A percentile compares a stretch with the other conserved stretches of the same genome.
phyloP scores from a whole-genome alignment of 345 rosid species.

The Eucalyptus urophylla region DNA sequence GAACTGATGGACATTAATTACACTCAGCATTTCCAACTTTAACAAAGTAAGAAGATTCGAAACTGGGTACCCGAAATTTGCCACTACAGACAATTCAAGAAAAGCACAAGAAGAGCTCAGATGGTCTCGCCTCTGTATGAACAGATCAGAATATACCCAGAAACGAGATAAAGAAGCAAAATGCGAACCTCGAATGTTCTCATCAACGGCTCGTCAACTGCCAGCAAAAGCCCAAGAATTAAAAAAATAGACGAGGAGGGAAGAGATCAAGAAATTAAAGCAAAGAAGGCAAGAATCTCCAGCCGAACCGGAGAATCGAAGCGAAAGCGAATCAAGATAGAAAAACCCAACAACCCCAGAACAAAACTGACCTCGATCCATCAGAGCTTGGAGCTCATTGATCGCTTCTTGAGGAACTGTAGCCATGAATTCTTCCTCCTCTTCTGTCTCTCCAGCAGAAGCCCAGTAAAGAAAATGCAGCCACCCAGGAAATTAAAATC shows the following conservation, averaged over 20 bases:
- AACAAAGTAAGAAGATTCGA: not conserved
- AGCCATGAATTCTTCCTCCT: constrained; percentile 12
- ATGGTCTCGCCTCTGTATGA: not conserved
- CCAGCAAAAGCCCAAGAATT: not conserved
- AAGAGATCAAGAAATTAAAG: not conserved
- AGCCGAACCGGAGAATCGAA: not conserved
- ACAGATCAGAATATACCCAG: constrained; percentile 1
- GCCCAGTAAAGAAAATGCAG: not conserved
- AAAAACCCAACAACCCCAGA: not conserved
- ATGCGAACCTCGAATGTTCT: constrained; percentile 40
- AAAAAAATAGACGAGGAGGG: not conserved
- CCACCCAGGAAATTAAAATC: not conserved
- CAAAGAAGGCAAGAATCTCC: not conserved
- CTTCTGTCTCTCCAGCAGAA: not conserved
- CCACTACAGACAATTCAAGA: not conserved
- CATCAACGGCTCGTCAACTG: constrained; percentile 58
- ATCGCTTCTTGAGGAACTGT: constrained; percentile 34
- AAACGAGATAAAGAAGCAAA: not conserved
- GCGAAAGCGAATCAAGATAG: not conserved
- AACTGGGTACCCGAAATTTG: not conserved
- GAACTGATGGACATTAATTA: not conserved
- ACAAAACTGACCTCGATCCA: not conserved
- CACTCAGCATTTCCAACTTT: not conserved
- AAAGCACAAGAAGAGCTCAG: not conserved
- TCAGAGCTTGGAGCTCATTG: constrained; percentile 23